Percentiles rank a stretch among this genome's conserved stretches.
These are phyloP conservation scores for Crucihimalaya himalaica DNA, from an alignment of 345 rosid species.

Conservation along the genomic window DNA sequence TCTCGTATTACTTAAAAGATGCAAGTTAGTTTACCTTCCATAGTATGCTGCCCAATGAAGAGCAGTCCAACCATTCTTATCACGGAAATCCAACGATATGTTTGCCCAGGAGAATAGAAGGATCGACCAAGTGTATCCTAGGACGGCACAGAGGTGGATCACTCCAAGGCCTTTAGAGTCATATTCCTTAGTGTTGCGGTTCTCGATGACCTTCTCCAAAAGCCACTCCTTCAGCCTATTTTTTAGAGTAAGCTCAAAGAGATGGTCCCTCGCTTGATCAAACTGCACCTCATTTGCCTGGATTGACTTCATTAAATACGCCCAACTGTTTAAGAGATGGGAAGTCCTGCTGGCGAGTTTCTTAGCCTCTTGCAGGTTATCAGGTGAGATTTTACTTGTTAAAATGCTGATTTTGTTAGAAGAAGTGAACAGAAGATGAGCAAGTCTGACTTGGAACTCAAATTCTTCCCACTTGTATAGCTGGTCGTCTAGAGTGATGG, in stretches of 20 bases:
- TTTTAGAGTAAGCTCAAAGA: slow-evolving; percentile 76
- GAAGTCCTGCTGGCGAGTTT: slow-evolving; percentile 60
- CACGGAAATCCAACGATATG: slow-evolving; percentile 82
- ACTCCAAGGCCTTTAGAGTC: slow-evolving; percentile 87
- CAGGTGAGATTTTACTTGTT: slow-evolving; percentile 57
- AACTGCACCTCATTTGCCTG: slow-evolving; percentile 54
- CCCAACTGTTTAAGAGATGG: slow-evolving; percentile 63
- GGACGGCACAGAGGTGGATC: slow-evolving; percentile 84
- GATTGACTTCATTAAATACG: slow-evolving; percentile 58
- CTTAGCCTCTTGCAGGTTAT: slow-evolving; percentile 67
- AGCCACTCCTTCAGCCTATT: slow-evolving; percentile 85
- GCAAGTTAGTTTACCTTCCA: slow-evolving; percentile 60
- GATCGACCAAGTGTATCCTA: slow-evolving; percentile 90
- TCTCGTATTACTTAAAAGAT: not conserved
- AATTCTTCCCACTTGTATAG: slow-evolving; percentile 69
- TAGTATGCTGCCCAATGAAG: slow-evolving; percentile 96
- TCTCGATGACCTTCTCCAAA: slow-evolving; percentile 73
- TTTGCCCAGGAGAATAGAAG: slow-evolving; percentile 70
- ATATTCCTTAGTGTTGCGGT: slow-evolving; percentile 56
- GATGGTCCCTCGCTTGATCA: slow-evolving; percentile 64
- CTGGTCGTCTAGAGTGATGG: slow-evolving; percentile 43
- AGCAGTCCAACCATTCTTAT: slow-evolving; percentile 95
- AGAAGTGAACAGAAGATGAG: slow-evolving; percentile 74
- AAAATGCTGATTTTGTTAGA: slow-evolving; percentile 59
- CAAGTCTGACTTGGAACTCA: slow-evolving; percentile 76